A percentile compares a stretch with the other conserved stretches of the same genome.
phyloP scores from a whole-genome alignment of 2,329 filamentous ascomycete species.

The Trichoderma atroviride region DNA sequence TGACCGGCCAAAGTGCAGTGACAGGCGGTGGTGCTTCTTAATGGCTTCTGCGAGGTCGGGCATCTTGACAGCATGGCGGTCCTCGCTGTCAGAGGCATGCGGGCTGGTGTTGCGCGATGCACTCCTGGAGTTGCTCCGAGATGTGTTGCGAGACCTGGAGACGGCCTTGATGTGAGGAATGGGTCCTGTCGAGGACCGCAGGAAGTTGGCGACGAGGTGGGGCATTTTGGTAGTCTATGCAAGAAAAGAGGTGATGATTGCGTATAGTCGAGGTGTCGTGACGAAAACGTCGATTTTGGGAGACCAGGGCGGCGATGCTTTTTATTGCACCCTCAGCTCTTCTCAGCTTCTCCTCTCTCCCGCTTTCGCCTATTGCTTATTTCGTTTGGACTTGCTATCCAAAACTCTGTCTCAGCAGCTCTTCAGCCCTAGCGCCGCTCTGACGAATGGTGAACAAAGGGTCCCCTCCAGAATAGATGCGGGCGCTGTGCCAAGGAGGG shows the following conservation, averaged over 20 bases:
- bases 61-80: slow-evolving; percentile 43
- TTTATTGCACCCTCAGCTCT: background rate
- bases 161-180: slow-evolving; percentile 52
- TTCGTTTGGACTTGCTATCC: background rate
- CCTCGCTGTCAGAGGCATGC: slow-evolving; percentile 43
- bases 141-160: slow-evolving; percentile 38
- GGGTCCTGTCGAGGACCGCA: slow-evolving; percentile 59
- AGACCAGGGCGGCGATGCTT: background rate
- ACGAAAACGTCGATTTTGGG: slow-evolving; percentile 6
- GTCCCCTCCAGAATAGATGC: background rate
- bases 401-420: background rate
- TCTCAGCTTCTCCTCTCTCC: background rate
- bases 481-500: slow-evolving; percentile 18
- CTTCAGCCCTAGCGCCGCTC: slow-evolving; percentile 14
- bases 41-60: slow-evolving; percentile 43
- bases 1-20: slow-evolving; percentile 43
- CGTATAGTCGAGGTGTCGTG: slow-evolving; percentile 4
- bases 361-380: background rate
- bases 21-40: slow-evolving; percentile 49
- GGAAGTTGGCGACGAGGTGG: slow-evolving; percentile 60
- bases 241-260: background rate
- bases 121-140: slow-evolving; percentile 35
- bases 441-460: slow-evolving; percentile 1
- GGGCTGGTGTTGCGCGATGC: slow-evolving; percentile 39
- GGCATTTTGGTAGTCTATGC: slow-evolving; percentile 51